Evolutionary conservation across 345 rosid species (phyloP), one percentile per base, ranked within the genome.

Genomic region (Linum trigynum): DNA sequence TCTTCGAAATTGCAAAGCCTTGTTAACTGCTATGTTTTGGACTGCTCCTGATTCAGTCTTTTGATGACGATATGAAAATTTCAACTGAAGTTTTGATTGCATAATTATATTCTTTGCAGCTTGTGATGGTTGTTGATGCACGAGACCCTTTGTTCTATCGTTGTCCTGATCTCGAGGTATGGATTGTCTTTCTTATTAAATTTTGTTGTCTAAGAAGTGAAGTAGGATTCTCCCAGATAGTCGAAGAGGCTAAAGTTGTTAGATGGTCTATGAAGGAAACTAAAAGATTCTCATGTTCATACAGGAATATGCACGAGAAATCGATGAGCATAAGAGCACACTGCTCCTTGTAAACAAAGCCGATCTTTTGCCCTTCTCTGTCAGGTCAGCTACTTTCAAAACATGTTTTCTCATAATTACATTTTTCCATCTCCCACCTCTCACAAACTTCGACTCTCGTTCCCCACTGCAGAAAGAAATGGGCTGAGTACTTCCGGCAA

Each of bases 91-190:
- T 45, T 41, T 48, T 63, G 59, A 57, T 43, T 10, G 3, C 10
- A 23, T 23, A 23, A 16, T 69, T 61, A 15, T 67, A 36, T 71
- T 59, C 39, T 55, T 68, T 77, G 69, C 85, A 92, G 97, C 80
- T 92, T 53, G 98, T 90, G 65, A 92, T 92, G 97, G 97, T 90
- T 65, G 97, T 94, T 79, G 99, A 90, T 83, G 96, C 95, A 53
- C 79, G 97, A 69, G 87, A 94, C 69, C 97, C 97, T 4, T 72
- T 94, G 53, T 94, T 94, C 73, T 88, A 90, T 63, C 87, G 84
- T 35, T 90, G 99, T 69, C 92, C 92, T 48, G 97, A 94, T 80
- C 92, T 90, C 71, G 97, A 94, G 96, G 99, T 90, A 85, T 57
- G 61, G 61, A 57, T 17, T 15, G 9, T 15, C 53, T 15, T 48